Conservation (phyloP, 345 rosid species). For the Theobroma cacao region DNA sequence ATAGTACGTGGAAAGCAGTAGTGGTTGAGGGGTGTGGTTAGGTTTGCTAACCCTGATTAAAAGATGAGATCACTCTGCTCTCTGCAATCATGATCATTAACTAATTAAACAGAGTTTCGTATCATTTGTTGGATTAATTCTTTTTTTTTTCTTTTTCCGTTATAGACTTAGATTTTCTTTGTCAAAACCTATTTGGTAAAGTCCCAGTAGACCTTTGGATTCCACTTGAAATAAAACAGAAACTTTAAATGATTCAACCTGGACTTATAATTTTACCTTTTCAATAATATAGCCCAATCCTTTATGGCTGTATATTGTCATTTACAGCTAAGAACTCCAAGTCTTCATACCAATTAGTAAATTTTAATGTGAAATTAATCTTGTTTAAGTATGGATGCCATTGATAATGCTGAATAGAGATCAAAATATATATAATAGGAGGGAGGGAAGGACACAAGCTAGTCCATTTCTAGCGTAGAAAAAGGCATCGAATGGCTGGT, state of each 20-base stretch:
- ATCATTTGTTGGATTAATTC: background rate
- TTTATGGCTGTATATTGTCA: background rate
- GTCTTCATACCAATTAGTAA: background rate
- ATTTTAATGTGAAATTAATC: background rate
- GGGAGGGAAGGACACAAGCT: background rate
- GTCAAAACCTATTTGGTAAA: background rate
- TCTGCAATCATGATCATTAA: background rate
- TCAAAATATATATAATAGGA: background rate
- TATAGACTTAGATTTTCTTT: background rate
- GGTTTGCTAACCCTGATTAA: constrained; percentile 1
- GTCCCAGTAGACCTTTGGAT: background rate
- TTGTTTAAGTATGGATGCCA: background rate
- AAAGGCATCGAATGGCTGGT: background rate
- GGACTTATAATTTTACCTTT: background rate
- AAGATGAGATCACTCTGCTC: background rate
- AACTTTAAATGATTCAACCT: background rate
- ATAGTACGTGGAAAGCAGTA: constrained; percentile 25
- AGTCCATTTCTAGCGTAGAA: background rate
- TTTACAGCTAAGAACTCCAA: constrained; percentile 7
- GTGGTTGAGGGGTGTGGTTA: background rate
- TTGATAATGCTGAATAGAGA: background rate
- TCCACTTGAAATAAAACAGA: background rate
- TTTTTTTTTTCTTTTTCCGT: background rate
- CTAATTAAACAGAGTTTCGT: background rate
- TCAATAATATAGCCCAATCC: background rate